These are phyloP conservation scores for Penstemon davidsonii DNA, from an alignment of 257 asterid species.

Conservation along the genomic window DNA sequence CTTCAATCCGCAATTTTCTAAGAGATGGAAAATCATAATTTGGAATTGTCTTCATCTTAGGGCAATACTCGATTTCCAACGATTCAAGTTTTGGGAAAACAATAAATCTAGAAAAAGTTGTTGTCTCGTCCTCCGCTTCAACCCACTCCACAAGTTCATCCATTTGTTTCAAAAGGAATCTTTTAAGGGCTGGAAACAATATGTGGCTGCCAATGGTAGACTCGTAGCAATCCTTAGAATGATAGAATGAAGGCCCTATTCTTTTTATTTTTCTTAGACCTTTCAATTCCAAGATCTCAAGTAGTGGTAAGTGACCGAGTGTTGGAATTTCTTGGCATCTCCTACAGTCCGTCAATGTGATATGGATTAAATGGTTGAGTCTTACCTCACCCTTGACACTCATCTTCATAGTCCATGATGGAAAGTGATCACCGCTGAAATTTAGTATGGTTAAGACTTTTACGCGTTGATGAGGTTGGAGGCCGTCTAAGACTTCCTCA, in stretches of 20 bases:
- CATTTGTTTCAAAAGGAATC: too few species aligned
- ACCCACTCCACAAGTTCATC: too few species aligned
- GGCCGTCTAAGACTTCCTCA: neutral
- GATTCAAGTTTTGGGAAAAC: too few species aligned
- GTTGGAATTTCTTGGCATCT: slow-evolving; percentile 6
- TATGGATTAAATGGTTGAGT: neutral
- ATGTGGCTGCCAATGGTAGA: too few species aligned
- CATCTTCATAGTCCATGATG: neutral
- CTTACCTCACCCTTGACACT: neutral
- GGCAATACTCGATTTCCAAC: too few species aligned
- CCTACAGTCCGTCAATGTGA: neutral
- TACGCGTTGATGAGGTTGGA: neutral
- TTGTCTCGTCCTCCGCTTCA: too few species aligned
- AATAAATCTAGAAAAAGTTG: too few species aligned
- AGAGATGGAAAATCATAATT: too few species aligned
- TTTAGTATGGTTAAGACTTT: neutral
- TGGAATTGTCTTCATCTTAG: too few species aligned
- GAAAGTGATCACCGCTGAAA: neutral
- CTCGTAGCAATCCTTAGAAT: too few species aligned
- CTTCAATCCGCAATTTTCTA: too few species aligned
- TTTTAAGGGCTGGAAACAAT: too few species aligned
- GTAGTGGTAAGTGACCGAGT: neutral
- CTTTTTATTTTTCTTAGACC: neutral
- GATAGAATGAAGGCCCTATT: neutral
- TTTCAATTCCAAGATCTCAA: neutral